Evolutionary conservation across 2,329 filamentous ascomycete genomes (phyloP).

Genomic region (Xylaria sp.): DNA sequence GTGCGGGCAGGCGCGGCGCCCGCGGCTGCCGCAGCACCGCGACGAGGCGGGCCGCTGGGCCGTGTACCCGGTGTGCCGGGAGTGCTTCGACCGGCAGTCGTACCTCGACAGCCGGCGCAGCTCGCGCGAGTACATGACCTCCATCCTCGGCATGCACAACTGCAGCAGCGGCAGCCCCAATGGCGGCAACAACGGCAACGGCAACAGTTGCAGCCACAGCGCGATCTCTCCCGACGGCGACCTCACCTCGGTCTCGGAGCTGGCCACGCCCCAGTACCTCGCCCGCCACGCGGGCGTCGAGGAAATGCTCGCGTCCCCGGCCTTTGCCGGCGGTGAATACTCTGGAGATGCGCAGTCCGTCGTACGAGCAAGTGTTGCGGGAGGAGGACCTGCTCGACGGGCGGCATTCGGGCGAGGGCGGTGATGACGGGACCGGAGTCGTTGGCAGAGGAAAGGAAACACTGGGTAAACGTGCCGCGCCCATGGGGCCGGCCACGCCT

Average conservation of each 20-base stretch:
- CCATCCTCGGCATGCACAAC: slow-evolving; percentile 44
- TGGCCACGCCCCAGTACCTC: slow-evolving; percentile 45
- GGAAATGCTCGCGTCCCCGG: background rate
- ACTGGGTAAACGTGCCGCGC: slow-evolving; percentile 32
- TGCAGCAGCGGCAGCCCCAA: no score
- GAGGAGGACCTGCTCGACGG: slow-evolving; percentile 41
- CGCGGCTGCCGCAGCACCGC: slow-evolving; percentile 45
- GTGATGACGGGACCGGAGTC: background rate
- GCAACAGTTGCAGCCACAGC: no score
- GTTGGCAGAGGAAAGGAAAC: slow-evolving; percentile 10
- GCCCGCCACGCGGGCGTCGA: slow-evolving; percentile 36
- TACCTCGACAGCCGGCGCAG: slow-evolving; percentile 47
- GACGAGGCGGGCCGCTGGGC: slow-evolving; percentile 46
- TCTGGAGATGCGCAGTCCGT: slow-evolving; percentile 44
- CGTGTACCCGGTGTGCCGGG: slow-evolving; percentile 44
- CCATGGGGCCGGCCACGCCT: no score
- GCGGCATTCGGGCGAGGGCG: background rate
- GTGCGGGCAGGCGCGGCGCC: slow-evolving; percentile 43
- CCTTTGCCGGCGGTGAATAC: background rate
- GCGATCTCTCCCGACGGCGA: slow-evolving; percentile 42
- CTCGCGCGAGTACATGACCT: slow-evolving; percentile 45
- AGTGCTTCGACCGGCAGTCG: slow-evolving; percentile 45
- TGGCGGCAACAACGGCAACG: no score
- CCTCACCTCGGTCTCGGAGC: slow-evolving; percentile 45
- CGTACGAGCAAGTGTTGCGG: slow-evolving; percentile 41